Conservation (phyloP, 306 rosid species). For the Argentina anserina region DNA sequence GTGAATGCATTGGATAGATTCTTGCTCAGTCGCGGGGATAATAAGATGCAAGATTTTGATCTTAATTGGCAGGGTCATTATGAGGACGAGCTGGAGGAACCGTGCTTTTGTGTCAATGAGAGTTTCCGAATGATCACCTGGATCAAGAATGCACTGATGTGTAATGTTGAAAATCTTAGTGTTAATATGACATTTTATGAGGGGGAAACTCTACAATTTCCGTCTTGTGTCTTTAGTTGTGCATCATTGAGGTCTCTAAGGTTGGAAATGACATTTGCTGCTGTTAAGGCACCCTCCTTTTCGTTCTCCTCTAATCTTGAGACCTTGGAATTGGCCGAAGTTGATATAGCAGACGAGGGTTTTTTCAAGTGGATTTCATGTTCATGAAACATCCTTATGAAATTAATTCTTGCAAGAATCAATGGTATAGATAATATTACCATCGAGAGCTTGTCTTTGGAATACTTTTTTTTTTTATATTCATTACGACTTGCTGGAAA, state of each 20-base stretch:
- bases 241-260: background rate
- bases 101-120: background rate
- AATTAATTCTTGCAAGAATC: background rate
- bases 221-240: background rate
- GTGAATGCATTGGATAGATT: background rate
- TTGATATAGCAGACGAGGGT: background rate
- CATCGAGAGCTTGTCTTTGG: background rate
- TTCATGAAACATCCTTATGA: background rate
- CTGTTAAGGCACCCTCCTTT: background rate
- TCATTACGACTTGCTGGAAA: background rate
- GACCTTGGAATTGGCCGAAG: background rate
- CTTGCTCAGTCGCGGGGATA: background rate
- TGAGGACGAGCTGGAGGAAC: background rate
- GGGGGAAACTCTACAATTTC: background rate
- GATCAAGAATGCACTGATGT: background rate
- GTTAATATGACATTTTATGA: background rate
- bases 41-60: background rate
- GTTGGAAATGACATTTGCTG: background rate
- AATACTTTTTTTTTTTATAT: background rate
- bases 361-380: background rate
- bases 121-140: background rate
- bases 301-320: background rate
- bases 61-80: background rate
- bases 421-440: background rate
- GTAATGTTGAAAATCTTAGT: background rate